These are phyloP conservation scores for Leishmania gerbilli DNA, from an alignment of 208 protist genomes.

Conservation along the genomic window DNA sequence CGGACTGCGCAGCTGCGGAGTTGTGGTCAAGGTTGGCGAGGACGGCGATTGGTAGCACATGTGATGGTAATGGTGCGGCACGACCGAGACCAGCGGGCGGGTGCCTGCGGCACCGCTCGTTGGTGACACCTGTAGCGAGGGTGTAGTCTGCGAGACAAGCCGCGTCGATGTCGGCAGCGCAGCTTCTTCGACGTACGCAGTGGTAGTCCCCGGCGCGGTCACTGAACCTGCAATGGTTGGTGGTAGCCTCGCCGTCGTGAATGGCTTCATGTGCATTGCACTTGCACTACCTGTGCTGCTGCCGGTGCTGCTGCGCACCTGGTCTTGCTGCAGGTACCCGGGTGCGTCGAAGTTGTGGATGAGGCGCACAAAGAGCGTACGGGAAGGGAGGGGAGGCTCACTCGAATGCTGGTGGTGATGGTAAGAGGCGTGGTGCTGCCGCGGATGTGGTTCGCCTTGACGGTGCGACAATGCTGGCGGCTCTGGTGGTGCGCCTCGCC, in stretches of 20 bases:
- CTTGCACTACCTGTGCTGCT: no score
- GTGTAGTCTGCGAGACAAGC: not conserved
- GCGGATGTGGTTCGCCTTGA: not conserved
- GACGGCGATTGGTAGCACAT: not conserved
- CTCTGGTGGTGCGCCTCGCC: not conserved
- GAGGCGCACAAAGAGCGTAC: conserved; percentile 36
- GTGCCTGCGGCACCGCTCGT: not conserved
- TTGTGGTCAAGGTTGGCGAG: not conserved
- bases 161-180: not conserved
- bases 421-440: not conserved
- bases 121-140: not conserved
- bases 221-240: no score
- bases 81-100: not conserved
- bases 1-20: not conserved
- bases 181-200: not conserved
- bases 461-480: no score
- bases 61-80: conserved; percentile 1
- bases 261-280: not conserved
- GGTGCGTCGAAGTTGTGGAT: conserved; percentile 28
- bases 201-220: not conserved
- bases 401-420: not conserved
- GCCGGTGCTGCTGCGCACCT: not conserved
- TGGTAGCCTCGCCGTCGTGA: not conserved
- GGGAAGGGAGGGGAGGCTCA: conserved; percentile 20
- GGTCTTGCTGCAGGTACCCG: not conserved